phyloP scores from a whole-genome alignment of 2,329 filamentous ascomycete genomes.

The Fusarium domesticum region DNA sequence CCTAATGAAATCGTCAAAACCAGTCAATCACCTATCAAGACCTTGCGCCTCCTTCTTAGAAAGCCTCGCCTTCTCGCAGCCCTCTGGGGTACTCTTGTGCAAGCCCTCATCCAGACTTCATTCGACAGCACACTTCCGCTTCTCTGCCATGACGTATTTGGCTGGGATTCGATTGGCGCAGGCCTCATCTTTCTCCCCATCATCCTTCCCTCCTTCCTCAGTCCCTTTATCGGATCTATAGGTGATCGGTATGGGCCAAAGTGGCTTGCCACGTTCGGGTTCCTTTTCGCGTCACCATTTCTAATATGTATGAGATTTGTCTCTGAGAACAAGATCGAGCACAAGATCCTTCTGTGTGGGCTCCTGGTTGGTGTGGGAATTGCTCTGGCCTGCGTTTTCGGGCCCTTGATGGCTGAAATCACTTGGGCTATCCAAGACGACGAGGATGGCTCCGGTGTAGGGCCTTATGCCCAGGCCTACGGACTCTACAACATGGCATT shows the following conservation, averaged over 20 bases:
- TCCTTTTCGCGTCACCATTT: slow-evolving; percentile 34
- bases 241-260: slow-evolving; percentile 36
- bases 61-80: slow-evolving; percentile 34
- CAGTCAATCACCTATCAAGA: slow-evolving; percentile 17
- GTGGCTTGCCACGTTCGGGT: slow-evolving; percentile 34
- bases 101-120: slow-evolving; percentile 32
- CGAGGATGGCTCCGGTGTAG: slow-evolving; percentile 19
- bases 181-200: slow-evolving; percentile 37
- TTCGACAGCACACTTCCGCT: slow-evolving; percentile 37
- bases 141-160: slow-evolving; percentile 29
- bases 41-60: slow-evolving; percentile 26
- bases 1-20: neutral
- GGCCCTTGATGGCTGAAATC: slow-evolving; percentile 37
- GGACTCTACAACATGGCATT: slow-evolving; percentile 38
- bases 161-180: slow-evolving; percentile 34
- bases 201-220: slow-evolving; percentile 31
- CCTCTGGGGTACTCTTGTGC: slow-evolving; percentile 35
- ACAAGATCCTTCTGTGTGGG: slow-evolving; percentile 34
- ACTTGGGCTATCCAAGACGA: slow-evolving; percentile 31
- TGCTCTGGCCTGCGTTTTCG: slow-evolving; percentile 32
- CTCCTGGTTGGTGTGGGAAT: slow-evolving; percentile 33
- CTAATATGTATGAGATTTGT: slow-evolving; percentile 35
- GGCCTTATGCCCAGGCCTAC: slow-evolving; percentile 36
- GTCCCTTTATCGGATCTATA: slow-evolving; percentile 31
- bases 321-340: slow-evolving; percentile 26